These are phyloP conservation scores for Coemansia sp. DNA, from an alignment of 371 early-diverging fungal genomes.

Conservation along the genomic window DNA sequence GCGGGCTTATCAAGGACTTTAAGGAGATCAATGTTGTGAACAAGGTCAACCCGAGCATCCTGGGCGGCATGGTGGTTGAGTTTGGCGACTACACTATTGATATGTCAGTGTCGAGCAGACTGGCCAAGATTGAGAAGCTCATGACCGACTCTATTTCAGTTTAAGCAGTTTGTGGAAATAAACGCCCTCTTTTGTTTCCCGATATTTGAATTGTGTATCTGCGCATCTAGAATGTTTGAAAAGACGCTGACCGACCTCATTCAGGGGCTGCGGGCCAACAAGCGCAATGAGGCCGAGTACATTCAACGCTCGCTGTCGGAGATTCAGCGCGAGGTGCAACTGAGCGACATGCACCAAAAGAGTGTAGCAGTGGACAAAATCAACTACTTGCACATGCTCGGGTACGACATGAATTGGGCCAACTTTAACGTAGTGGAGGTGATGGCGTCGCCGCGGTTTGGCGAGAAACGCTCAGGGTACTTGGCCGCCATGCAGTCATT, in stretches of 20 bases:
- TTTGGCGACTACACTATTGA: slow-evolving; percentile 98
- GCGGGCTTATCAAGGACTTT: slow-evolving; percentile 61
- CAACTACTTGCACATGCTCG: slow-evolving; percentile 89
- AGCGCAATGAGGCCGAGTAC: slow-evolving; percentile 85
- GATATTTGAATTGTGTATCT: neutral
- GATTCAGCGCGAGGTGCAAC: slow-evolving; percentile 82
- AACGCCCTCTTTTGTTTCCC: neutral
- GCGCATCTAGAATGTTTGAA: slow-evolving; percentile 68
- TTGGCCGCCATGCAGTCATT: slow-evolving; percentile 89
- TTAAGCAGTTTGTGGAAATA: slow-evolving; percentile 6
- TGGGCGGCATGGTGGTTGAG: slow-evolving; percentile 96
- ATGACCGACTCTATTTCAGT: slow-evolving; percentile 56
- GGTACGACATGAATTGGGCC: slow-evolving; percentile 96
- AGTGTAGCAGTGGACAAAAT: slow-evolving; percentile 88
- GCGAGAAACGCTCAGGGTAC: slow-evolving; percentile 89
- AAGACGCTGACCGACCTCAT: slow-evolving; percentile 85
- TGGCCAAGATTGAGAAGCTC: slow-evolving; percentile 93
- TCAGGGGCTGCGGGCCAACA: slow-evolving; percentile 91
- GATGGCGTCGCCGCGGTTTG: slow-evolving; percentile 86
- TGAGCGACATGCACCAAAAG: slow-evolving; percentile 82
- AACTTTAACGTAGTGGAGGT: slow-evolving; percentile 96
- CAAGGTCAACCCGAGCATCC: slow-evolving; percentile 91
- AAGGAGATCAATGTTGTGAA: slow-evolving; percentile 77
- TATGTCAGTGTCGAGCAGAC: slow-evolving; percentile 90
- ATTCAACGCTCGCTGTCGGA: slow-evolving; percentile 82